Conservation (phyloP, 352 stramenopile species). For the Phytophthora fragariaefolia region DNA sequence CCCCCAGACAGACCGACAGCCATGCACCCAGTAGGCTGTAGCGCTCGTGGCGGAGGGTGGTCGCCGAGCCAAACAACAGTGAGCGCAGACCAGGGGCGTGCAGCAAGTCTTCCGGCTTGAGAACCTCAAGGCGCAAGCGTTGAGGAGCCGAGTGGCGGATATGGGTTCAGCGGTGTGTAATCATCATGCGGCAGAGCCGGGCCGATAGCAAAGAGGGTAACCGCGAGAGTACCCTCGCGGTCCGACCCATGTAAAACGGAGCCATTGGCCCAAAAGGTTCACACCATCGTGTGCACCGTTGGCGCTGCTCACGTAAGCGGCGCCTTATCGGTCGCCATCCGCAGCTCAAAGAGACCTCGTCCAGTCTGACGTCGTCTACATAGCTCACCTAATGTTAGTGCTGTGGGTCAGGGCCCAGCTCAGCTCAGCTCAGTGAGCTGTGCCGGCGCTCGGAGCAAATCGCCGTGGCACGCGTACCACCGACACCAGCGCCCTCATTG, state of each 20-base stretch:
- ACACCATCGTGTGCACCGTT: not conserved
- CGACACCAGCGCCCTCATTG: slow-evolving; percentile 13
- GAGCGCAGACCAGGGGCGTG: not conserved
- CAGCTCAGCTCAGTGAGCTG: too few relatives aligned
- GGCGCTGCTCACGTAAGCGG: too few relatives aligned
- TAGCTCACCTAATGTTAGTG: not conserved
- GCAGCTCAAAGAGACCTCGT: too few relatives aligned
- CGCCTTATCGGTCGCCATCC: too few relatives aligned
- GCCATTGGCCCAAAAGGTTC: not conserved
- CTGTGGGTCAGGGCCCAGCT: too few relatives aligned
- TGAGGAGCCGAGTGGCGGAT: slow-evolving; percentile 3
- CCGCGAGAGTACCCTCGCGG: not conserved
- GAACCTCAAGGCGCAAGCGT: not conserved
- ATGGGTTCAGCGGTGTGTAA: slow-evolving; percentile 26
- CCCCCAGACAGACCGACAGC: not conserved
- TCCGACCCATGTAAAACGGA: slow-evolving; percentile 7
- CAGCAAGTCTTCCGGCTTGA: not conserved
- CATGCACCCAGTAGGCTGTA: not conserved
- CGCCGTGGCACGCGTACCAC: slow-evolving; percentile 26
- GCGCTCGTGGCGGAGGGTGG: not conserved
- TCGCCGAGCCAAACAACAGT: not conserved
- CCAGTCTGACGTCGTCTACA: too few relatives aligned
- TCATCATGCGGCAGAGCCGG: slow-evolving; percentile 11
- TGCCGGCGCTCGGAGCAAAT: slow-evolving; percentile 18
- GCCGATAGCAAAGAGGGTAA: slow-evolving; percentile 11